A percentile compares a stretch with the other conserved stretches of the same genome.
Evolutionary conservation across 2,329 filamentous ascomycete genomes (phyloP).

Genomic region (Hansfordia pulvinata): DNA sequence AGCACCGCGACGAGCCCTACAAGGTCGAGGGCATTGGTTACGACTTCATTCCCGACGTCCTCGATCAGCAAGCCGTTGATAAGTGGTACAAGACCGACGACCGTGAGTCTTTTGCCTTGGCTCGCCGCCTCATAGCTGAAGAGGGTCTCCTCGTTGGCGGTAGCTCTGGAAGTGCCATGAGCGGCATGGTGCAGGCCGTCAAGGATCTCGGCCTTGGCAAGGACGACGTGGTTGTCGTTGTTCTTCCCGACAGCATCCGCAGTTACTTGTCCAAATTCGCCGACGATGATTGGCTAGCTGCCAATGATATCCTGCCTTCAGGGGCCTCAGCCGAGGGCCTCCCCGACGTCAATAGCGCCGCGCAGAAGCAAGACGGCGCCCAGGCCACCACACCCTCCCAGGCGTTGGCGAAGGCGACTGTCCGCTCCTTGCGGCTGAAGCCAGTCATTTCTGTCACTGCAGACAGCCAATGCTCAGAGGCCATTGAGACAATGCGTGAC

Average conservation of each 20-base stretch:
- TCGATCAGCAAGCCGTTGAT: conserved; percentile 68
- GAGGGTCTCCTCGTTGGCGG: conserved; percentile 90
- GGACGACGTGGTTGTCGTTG: conserved; percentile 78
- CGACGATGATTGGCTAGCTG: conserved; percentile 96
- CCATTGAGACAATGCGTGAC: conserved; percentile 96
- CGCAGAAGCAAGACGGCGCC: conserved; percentile 22
- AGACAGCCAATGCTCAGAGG: conserved; percentile 62
- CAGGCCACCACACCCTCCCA: conserved; percentile 35
- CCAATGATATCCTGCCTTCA: conserved; percentile 87
- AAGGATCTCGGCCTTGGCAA: conserved; percentile 66
- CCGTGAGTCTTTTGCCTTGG: conserved; percentile 76
- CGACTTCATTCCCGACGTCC: conserved; percentile 91
- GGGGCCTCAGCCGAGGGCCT: too few species aligned
- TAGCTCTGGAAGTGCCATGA: conserved; percentile 84
- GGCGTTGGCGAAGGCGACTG: conserved; percentile 64
- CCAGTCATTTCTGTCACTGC: conserved; percentile 77
- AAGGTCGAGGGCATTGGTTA: conserved; percentile 99
- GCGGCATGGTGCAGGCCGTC: conserved; percentile 63
- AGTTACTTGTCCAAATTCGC: conserved; percentile 98
- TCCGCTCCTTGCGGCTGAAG: conserved; percentile 76
- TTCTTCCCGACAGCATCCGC: conserved; percentile 90
- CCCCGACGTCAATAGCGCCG: conserved; percentile 30
- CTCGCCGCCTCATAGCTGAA: conserved; percentile 82
- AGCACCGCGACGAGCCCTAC: conserved; percentile 71
- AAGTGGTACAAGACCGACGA: conserved; percentile 99